Percentiles rank a stretch among this genome's conserved stretches.
Evolutionary conservation across 2,329 filamentous ascomycete species (phyloP).

Genomic region (Pseudopithomyces chartarum): DNA sequence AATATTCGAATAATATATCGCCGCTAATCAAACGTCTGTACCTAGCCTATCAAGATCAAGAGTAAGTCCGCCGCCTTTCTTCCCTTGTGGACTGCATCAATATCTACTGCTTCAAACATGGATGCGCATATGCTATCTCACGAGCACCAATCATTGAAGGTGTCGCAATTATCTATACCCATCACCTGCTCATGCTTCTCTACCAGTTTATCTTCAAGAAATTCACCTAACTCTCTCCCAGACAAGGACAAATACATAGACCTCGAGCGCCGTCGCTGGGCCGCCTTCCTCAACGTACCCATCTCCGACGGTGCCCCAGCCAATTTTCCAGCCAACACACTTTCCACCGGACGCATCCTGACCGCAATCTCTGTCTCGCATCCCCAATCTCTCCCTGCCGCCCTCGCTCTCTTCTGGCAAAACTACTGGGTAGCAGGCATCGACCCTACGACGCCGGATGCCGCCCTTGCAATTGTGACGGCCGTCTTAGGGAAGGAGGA

Average conservation of each 20-base stretch:
- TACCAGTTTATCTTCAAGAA: constrained; percentile 10
- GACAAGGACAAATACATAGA: constrained; percentile 66
- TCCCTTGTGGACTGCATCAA: too few relatives aligned
- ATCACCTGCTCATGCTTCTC: not conserved
- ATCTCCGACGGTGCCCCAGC: constrained; percentile 52
- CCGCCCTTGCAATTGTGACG: constrained; percentile 51
- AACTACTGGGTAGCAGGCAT: constrained; percentile 59
- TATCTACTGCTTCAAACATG: too few relatives aligned
- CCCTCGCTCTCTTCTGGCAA: constrained; percentile 55
- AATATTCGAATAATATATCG: constrained; percentile 60
- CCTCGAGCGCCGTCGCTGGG: constrained; percentile 60
- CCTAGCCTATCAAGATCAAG: constrained; percentile 1
- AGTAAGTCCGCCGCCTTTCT: not conserved
- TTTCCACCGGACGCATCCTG: constrained; percentile 59
- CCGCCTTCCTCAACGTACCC: constrained; percentile 59
- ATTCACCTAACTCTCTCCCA: constrained; percentile 29
- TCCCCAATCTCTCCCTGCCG: constrained; percentile 49
- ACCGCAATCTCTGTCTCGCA: constrained; percentile 51
- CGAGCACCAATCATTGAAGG: not conserved
- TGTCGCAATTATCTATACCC: not conserved
- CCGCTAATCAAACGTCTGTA: constrained; percentile 23
- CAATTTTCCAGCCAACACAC: constrained; percentile 60
- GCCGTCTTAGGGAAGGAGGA: constrained; percentile 52
- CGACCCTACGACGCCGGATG: constrained; percentile 52
- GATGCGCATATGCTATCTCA: too few relatives aligned